These are phyloP conservation scores for Styphnolobium japonicum DNA, from an alignment of 306 rosid species.

Conservation along the genomic window DNA sequence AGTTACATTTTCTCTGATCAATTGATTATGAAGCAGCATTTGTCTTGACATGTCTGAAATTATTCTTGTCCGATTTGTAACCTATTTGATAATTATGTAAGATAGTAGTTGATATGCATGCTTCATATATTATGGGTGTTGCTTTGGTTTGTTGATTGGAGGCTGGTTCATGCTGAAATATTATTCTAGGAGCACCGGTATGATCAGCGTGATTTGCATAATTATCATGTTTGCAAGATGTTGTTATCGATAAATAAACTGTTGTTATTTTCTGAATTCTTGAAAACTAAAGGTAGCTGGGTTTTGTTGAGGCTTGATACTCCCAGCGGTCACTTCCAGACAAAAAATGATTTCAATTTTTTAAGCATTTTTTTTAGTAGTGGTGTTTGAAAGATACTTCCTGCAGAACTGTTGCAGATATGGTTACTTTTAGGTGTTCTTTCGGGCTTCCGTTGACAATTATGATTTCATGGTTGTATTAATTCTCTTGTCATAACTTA, in stretches of 20 bases:
- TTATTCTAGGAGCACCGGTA: background rate
- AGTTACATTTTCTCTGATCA: background rate
- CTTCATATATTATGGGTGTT: background rate
- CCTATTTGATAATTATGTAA: background rate
- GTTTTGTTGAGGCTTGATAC: background rate
- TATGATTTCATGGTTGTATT: conserved; percentile 15
- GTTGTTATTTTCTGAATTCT: background rate
- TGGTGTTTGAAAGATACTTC: background rate
- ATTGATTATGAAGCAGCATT: background rate
- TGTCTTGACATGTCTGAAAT: background rate
- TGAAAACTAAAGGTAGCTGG: background rate
- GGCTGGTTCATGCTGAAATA: background rate
- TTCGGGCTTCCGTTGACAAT: background rate
- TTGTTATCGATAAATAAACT: background rate
- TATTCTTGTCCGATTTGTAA: background rate
- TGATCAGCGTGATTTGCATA: background rate
- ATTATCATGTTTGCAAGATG: background rate
- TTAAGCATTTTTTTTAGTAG: background rate
- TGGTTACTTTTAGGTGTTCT: background rate
- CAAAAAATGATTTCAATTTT: background rate
- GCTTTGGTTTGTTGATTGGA: background rate
- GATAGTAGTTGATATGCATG: background rate
- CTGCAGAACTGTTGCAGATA: background rate
- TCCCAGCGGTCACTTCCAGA: no score
- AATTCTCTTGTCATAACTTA: background rate